phyloP scores from a whole-genome alignment of 345 rosid genomes.

The Pistacia atlantica region DNA sequence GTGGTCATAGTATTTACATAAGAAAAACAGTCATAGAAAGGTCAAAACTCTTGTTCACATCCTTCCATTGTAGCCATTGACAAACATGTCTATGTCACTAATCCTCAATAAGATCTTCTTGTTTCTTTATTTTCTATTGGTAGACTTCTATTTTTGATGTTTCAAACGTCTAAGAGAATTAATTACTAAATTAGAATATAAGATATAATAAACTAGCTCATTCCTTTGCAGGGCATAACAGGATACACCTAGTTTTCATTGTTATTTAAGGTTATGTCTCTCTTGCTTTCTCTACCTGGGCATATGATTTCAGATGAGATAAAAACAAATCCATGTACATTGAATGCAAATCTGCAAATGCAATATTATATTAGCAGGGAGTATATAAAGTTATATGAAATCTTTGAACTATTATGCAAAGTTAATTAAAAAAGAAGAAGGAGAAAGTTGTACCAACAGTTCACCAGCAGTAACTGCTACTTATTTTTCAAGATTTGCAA shows the following conservation, averaged over 20 bases:
- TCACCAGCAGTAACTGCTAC: no score
- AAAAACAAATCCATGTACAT: slow-evolving; percentile 1
- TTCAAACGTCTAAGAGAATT: not conserved
- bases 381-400: not conserved
- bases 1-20: not conserved
- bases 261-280: not conserved
- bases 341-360: slow-evolving; percentile 15
- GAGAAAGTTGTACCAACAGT: no score
- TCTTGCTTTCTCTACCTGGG: not conserved
- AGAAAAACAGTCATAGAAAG: not conserved
- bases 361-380: not conserved
- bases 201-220: not conserved
- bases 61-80: not conserved
- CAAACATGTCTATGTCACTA: not conserved
- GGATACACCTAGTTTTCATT: not conserved
- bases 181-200: no score
- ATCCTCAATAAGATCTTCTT: no score
- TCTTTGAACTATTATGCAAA: not conserved
- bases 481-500: not conserved
- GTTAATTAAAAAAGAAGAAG: not conserved
- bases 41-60: no score
- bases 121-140: no score
- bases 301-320: not conserved
- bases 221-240: not conserved
- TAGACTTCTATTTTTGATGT: not conserved